Evolutionary conservation across 768 basidiomycete species (phyloP).

Genomic region (Xerocomellus chrysenteron): DNA sequence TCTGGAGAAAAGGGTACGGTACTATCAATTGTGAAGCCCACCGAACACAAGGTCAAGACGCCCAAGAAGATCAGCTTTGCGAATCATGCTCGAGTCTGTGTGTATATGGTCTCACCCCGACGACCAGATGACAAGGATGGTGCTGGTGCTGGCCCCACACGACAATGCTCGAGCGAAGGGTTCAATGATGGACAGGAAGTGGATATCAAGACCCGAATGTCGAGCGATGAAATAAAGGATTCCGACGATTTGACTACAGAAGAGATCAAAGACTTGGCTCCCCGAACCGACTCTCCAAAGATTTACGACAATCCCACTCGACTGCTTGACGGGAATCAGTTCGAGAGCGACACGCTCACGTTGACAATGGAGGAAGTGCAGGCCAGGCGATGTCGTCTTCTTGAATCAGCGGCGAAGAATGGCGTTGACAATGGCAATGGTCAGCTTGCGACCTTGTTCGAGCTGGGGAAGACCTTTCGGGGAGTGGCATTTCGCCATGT

Average conservation of each 20-base stretch:
- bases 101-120: slow-evolving; percentile 17
- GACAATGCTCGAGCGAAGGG: neutral
- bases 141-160: neutral
- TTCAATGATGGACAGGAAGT: neutral
- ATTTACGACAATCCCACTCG: neutral
- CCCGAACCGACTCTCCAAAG: neutral
- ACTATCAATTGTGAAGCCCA: slow-evolving; percentile 6
- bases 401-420: slow-evolving; percentile 4
- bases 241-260: neutral
- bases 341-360: slow-evolving; percentile 9
- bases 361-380: slow-evolving; percentile 21
- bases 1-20: neutral
- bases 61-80: slow-evolving; percentile 29
- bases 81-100: slow-evolving; percentile 20
- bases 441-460: slow-evolving; percentile 20
- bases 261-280: neutral
- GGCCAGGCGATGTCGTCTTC: slow-evolving; percentile 13
- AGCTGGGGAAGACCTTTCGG: slow-evolving; percentile 19
- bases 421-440: neutral
- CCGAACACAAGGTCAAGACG: slow-evolving; percentile 16
- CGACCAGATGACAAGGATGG: neutral
- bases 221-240: neutral
- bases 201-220: neutral
- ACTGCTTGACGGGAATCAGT: neutral
- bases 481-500: slow-evolving; percentile 25